Conservation (phyloP, 2,329 filamentous ascomycete species). For the Colletotrichum agaves region DNA sequence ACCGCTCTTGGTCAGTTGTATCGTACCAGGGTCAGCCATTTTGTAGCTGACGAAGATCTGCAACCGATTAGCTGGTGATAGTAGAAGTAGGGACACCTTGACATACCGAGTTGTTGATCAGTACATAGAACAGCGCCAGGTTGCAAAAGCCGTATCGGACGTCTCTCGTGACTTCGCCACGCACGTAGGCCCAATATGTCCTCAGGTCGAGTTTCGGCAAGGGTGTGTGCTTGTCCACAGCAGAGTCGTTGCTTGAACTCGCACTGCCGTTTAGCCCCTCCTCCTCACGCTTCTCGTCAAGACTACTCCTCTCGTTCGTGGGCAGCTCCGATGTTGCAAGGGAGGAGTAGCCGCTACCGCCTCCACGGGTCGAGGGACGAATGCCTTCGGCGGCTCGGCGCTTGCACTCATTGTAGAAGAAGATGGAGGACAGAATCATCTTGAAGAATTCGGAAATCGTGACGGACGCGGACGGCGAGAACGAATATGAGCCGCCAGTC, state of each 20-base stretch:
- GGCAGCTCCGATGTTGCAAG: constrained; percentile 36
- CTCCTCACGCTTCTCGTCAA: constrained; percentile 39
- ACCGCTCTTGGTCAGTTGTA: constrained; percentile 46
- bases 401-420: constrained; percentile 45
- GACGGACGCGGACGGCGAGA: constrained; percentile 46
- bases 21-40: constrained; percentile 47
- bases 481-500: constrained; percentile 42
- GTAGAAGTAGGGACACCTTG: background rate
- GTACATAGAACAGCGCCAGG: constrained; percentile 47
- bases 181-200: constrained; percentile 39
- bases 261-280: constrained; percentile 34
- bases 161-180: constrained; percentile 43
- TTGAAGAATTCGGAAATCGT: constrained; percentile 48
- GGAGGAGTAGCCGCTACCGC: constrained; percentile 34
- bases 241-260: constrained; percentile 21
- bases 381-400: constrained; percentile 36
- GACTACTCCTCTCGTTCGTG: constrained; percentile 34
- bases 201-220: constrained; percentile 28
- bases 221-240: constrained; percentile 24
- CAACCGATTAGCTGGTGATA: constrained; percentile 28
- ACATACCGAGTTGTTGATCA: constrained; percentile 48
- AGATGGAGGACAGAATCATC: constrained; percentile 44
- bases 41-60: constrained; percentile 47
- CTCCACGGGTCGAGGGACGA: constrained; percentile 37
- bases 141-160: constrained; percentile 46